Evolutionary conservation across 2,329 filamentous ascomycete genomes (phyloP).

Genomic region (Phyllosticta citribraziliensis): DNA sequence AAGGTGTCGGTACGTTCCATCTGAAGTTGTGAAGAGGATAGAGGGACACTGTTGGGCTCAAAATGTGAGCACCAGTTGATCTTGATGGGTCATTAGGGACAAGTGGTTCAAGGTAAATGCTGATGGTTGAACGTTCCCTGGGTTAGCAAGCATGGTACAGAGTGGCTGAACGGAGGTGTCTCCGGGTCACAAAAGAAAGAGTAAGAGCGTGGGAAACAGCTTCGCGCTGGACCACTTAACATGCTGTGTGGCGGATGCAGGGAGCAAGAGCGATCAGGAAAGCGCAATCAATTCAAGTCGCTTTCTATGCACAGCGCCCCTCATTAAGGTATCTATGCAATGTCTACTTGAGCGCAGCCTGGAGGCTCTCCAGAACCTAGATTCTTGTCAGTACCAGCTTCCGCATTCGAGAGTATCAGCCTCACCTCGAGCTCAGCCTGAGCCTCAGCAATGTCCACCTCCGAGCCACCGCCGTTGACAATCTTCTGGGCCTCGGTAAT

Average conservation of each 20-base stretch:
- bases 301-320: constrained; percentile 27
- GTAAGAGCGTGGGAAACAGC: neutral
- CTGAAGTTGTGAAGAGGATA: neutral
- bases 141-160: neutral
- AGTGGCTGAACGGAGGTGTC: neutral
- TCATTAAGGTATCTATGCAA: constrained; percentile 36
- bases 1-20: neutral
- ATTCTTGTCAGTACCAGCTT: constrained; percentile 26
- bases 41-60: neutral
- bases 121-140: neutral
- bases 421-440: constrained; percentile 97
- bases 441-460: constrained; percentile 95
- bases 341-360: constrained; percentile 67
- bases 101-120: neutral
- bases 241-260: neutral
- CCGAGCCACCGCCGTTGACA: constrained; percentile 78
- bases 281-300: constrained; percentile 12
- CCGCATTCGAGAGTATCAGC: constrained; percentile 25
- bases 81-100: neutral
- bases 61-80: neutral
- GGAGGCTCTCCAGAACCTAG: constrained; percentile 74
- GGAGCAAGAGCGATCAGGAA: constrained; percentile 12
- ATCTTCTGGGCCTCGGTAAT: constrained; percentile 95
- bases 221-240: neutral
- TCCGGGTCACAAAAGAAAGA: neutral